Percentiles rank a stretch among this genome's conserved stretches.
Conservation (phyloP, 148 eudicot genomes). For the Cornus controversa region DNA sequence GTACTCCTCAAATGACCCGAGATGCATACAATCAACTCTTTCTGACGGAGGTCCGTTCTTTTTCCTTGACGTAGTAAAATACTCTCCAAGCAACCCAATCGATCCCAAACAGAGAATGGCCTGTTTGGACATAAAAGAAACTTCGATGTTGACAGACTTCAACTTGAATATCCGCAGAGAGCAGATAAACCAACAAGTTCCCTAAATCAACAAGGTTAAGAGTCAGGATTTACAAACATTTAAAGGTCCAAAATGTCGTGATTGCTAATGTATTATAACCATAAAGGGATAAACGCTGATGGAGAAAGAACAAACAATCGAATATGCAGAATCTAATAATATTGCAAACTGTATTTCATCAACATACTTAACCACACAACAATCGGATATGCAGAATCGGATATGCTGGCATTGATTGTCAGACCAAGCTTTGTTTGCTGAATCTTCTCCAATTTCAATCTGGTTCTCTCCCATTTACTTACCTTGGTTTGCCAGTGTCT, state of each 20-base stretch:
- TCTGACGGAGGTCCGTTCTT: conserved; percentile 32
- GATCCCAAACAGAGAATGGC: conserved; percentile 49
- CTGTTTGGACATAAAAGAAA: conserved; percentile 75
- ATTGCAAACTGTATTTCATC: not conserved
- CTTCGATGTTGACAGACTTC: conserved; percentile 36
- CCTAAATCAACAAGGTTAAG: not conserved
- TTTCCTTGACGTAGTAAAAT: conserved; percentile 50
- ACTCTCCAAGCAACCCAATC: conserved; percentile 77
- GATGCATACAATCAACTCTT: conserved; percentile 55
- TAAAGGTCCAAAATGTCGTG: not conserved
- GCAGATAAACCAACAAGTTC: not conserved
- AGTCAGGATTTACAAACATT: not conserved
- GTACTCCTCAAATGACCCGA: conserved; percentile 31
- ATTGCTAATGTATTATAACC: not conserved
- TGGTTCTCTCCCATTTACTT: no score
- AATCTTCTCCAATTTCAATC: no score
- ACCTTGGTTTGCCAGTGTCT: no score
- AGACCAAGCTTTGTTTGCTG: no score
- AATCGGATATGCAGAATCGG: no score
- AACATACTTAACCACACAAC: not conserved
- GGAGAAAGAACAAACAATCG: not conserved
- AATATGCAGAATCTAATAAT: no score
- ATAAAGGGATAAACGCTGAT: not conserved
- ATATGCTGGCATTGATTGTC: no score
- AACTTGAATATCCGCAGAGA: not conserved